phyloP scores from a whole-genome alignment of 108 stramenopile species.

The Nitzschia palea region DNA sequence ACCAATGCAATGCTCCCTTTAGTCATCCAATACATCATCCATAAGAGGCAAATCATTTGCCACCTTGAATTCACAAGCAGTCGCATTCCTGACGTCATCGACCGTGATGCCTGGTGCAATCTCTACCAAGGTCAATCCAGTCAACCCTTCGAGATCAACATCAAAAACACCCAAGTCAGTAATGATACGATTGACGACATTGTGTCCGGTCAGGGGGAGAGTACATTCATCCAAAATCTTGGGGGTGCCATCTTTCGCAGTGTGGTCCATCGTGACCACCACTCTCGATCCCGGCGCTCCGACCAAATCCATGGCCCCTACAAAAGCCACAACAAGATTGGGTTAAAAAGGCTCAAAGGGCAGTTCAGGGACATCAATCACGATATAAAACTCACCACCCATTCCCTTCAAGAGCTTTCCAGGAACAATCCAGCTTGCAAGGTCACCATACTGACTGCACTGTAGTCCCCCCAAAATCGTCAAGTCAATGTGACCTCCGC shows the following conservation, averaged over 20 bases:
- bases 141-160: slow-evolving; percentile 53
- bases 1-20: not conserved
- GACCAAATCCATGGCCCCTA: slow-evolving; percentile 89
- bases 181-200: slow-evolving; percentile 91
- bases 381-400: slow-evolving; percentile 72
- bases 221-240: slow-evolving; percentile 87
- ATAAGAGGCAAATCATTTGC: slow-evolving; percentile 35
- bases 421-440: slow-evolving; percentile 94
- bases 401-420: slow-evolving; percentile 93
- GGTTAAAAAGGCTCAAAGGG: too few species aligned
- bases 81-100: slow-evolving; percentile 64
- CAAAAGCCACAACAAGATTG: not conserved
- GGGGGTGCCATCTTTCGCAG: slow-evolving; percentile 81
- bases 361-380: too few species aligned
- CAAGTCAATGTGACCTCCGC: slow-evolving; percentile 89
- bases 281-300: slow-evolving; percentile 75
- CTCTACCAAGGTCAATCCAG: slow-evolving; percentile 74
- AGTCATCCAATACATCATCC: slow-evolving; percentile 28
- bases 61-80: slow-evolving; percentile 59
- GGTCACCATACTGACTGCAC: slow-evolving; percentile 81
- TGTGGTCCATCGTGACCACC: slow-evolving; percentile 95
- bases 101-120: slow-evolving; percentile 71
- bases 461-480: slow-evolving; percentile 94
- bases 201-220: slow-evolving; percentile 86
- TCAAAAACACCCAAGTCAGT: slow-evolving; percentile 94